Base-by-base conservation (phyloP, 2,329 filamentous ascomycete species). In the Pyricularia pennisetigena region DNA sequence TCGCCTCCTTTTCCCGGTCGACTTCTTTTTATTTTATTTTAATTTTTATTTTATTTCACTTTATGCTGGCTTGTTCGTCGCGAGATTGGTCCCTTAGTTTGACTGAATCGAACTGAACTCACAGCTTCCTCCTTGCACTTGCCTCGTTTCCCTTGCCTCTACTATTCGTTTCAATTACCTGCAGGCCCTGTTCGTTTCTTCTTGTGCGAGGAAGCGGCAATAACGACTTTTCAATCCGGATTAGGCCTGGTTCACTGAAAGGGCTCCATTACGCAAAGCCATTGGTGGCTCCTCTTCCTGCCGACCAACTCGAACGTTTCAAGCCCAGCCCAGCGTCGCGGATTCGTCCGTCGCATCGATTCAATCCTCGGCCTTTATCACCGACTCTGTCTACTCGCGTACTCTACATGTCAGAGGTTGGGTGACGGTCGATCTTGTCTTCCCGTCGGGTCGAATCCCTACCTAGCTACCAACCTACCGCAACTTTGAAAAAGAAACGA, bases 291-390 rank as follows among this genome's bases (percentile, higher is more conserved):
- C 12, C 20, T 35, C 32, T 67, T 57, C 57, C 24, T 26, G 32
- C 32, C 32, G 32, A 35, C 32, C 32, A 35, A 35, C 32, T 23
- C 23, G n/a, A 61, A 73, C 74, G 75, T 76, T 76, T 76, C 75
- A 76, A 71, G 70, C 72, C 57, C 57, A 67, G 62, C 41, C 70
- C 68, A 26, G 70, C 71, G 74, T 76, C 74, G 73, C 74, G 74
- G 73, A 72, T 74, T 75, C 69, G 68, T 63, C 68, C 71, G 57
- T 61, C 57, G 24, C n/a, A 61, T 24, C 23, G 57, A 23, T 26
- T 61, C 24, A 26, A 61, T 63, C 65, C 68, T 28, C 66, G 9
- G 9, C 57, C 24, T 66, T 66, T 35, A 26, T 29, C 26, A 32
- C 54, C 29, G n/a, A 57, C 30, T 63, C 54, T 35, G 64, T 68